A percentile compares a stretch with the other conserved stretches of the same genome.
Evolutionary conservation across 2,329 filamentous ascomycete species (phyloP).

Genomic region (Fusarium buharicum): DNA sequence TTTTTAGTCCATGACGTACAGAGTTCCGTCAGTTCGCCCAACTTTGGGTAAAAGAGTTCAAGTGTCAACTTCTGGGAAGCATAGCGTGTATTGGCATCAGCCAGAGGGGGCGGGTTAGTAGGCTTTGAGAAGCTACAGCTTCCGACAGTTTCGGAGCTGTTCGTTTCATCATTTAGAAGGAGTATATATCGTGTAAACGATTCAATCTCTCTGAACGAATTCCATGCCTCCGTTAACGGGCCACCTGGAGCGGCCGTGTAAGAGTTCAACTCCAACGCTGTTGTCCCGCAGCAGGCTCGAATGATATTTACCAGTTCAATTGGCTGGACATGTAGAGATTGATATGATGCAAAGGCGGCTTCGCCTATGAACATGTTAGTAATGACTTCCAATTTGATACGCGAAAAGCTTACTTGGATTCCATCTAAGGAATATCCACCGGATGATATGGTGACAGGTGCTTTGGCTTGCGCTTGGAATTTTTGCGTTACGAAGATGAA

Average conservation of each 20-base stretch:
- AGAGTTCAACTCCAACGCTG: constrained; percentile 46
- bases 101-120: constrained; percentile 32
- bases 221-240: constrained; percentile 60
- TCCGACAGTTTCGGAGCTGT: neutral
- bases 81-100: constrained; percentile 50
- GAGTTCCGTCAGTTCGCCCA: constrained; percentile 60
- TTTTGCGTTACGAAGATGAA: constrained; percentile 72
- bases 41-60: constrained; percentile 64
- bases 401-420: constrained; percentile 71
- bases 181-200: constrained; percentile 65
- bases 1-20: constrained; percentile 60
- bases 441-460: constrained; percentile 76
- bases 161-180: constrained; percentile 55
- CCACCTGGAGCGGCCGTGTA: constrained; percentile 58
- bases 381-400: neutral
- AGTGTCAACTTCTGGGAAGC: constrained; percentile 62
- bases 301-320: constrained; percentile 75
- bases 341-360: constrained; percentile 70
- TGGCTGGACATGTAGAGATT: constrained; percentile 71
- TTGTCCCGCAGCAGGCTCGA: constrained; percentile 71
- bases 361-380: constrained; percentile 64
- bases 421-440: constrained; percentile 87
- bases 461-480: constrained; percentile 74
- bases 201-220: constrained; percentile 55
- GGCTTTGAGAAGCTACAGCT: constrained; percentile 9